Evolutionary conservation across 495 filamentous ascomycete genomes (phyloP).

Genomic region (Neurospora sp.): DNA sequence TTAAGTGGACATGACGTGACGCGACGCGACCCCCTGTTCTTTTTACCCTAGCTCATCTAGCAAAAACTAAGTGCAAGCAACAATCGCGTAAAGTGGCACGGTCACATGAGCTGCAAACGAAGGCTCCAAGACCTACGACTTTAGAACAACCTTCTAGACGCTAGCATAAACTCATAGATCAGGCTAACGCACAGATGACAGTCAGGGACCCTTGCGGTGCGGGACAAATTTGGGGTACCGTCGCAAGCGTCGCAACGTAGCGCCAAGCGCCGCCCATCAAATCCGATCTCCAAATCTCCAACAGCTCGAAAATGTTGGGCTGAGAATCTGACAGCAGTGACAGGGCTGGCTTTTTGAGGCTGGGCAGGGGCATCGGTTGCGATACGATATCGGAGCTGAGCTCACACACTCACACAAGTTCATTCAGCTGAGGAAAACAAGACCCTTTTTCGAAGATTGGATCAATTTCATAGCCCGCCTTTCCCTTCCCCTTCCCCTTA

Average conservation of each 20-base stretch:
- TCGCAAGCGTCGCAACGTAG: not conserved
- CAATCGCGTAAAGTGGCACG: constrained; percentile 16
- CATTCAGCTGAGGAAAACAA: not conserved
- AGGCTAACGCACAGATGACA: not conserved
- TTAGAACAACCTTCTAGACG: too few relatives aligned
- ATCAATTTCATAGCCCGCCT: not conserved
- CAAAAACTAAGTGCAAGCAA: not conserved
- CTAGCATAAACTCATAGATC: too few relatives aligned
- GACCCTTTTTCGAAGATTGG: not conserved
- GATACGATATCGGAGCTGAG: not conserved
- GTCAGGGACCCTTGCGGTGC: not conserved
- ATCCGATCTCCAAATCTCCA: not conserved
- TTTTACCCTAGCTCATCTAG: too few relatives aligned
- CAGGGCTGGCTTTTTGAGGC: not conserved
- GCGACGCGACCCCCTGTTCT: constrained; percentile 4
- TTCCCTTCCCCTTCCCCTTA: not conserved
- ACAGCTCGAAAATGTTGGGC: not conserved
- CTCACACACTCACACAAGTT: not conserved
- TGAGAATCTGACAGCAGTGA: not conserved
- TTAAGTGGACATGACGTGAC: not conserved
- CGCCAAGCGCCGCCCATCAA: not conserved
- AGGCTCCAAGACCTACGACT: too few relatives aligned
- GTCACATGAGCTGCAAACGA: constrained; percentile 5
- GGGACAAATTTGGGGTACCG: not conserved
- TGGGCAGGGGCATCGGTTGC: not conserved